Evolutionary conservation across 352 stramenopile genomes (phyloP), one percentile per base, ranked within the genome.

Genomic region (Globisporangium lucens): DNA sequence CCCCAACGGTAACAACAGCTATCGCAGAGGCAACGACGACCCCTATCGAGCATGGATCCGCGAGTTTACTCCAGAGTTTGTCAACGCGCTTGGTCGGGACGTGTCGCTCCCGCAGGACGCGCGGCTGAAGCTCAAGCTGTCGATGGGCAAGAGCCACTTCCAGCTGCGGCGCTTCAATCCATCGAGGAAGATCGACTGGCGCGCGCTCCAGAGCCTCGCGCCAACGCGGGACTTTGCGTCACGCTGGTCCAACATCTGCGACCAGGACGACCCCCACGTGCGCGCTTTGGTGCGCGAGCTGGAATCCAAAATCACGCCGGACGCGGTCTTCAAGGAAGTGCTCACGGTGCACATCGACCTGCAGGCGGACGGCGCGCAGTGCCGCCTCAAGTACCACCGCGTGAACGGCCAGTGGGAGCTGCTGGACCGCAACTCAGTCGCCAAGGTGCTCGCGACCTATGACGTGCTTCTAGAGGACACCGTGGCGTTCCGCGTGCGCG

Each of bases 381-480:
- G 35, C 33, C 65, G 77, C 9, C 30, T 88, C 22, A 88, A 85
- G 65, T 88, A 78, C 38, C 62, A 68, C 51, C 61, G 78, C n/a
- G 63, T 74, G 3, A 61, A 78, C 30, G 73, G 74, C 3, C 38
- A 76, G 9, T 85, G 77, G 77, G 57, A 77, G 8, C 53, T 78
- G 17, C 52, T 67, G 30, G 61, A 61, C 3, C 41, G 46, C 10
- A 72, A 75, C 41, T 55, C 17, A 0, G 51, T 57, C 56, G 63
- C 66, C n/a, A 12, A 49, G 10, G 69, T 80, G 1, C 53, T 47
- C 3, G 68, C 65, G 47, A 76, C 64, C 13, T 82, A 79, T 38
- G 56, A 61, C 24, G 33, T 61, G 56, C 20, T 61, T 13, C 24
- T 61, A 9, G 20, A 47, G 8, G 36, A 61, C 33, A 10, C 30